Conservation (phyloP, 192 early-diverging fungal genomes). For the Coemansia sp. region DNA sequence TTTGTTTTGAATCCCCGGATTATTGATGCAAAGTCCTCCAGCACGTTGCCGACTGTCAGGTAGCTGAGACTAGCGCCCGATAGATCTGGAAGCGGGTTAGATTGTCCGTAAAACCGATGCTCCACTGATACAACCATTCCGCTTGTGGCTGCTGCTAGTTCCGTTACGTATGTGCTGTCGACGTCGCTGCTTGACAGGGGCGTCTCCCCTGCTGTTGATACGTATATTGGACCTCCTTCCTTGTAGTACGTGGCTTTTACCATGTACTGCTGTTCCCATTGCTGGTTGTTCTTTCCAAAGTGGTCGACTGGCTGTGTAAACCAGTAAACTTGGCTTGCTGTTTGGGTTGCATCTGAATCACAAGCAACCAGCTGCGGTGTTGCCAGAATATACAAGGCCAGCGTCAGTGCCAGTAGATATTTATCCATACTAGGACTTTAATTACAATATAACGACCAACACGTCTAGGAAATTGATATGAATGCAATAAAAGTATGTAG, state of each 20-base stretch:
- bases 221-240: conserved; percentile 38
- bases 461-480: no score
- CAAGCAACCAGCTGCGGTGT: not conserved
- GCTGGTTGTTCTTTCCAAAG: conserved; percentile 20
- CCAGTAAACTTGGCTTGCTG: conserved; percentile 15
- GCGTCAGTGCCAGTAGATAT: not conserved
- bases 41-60: conserved; percentile 35
- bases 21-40: conserved; percentile 39
- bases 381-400: not conserved
- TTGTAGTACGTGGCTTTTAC: conserved; percentile 42
- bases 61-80: conserved; percentile 27
- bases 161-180: conserved; percentile 16
- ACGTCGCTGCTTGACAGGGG: conserved; percentile 16
- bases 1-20: conserved; percentile 16
- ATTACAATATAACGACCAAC: no score
- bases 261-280: conserved; percentile 44
- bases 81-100: conserved; percentile 52
- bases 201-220: conserved; percentile 37
- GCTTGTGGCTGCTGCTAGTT: conserved; percentile 54
- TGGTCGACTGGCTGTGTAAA: conserved; percentile 46
- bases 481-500: no score
- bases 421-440: not conserved
- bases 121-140: conserved; percentile 59
- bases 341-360: not conserved
- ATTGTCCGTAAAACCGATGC: conserved; percentile 62